Evolutionary conservation across 1,139 yeast genomes (phyloP).

Genomic region (Suhomyces terraborum): DNA sequence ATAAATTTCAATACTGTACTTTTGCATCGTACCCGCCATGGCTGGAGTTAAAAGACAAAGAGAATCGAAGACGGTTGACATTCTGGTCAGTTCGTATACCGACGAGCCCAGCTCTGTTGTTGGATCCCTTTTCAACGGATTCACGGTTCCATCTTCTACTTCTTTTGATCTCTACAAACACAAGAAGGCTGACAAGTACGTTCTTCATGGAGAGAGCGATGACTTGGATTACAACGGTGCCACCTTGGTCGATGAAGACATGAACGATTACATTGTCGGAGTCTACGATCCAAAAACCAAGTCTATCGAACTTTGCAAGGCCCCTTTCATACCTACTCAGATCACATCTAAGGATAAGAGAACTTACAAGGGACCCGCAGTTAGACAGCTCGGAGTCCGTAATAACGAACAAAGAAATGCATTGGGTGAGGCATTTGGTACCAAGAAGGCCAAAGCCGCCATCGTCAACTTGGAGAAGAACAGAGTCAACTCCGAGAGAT

Average conservation of each 20-base stretch:
- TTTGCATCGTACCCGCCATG: slow-evolving; percentile 13
- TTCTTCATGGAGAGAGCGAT: slow-evolving; percentile 78
- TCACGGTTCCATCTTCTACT: slow-evolving; percentile 59
- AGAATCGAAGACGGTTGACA: slow-evolving; percentile 31
- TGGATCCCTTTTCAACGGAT: slow-evolving; percentile 74
- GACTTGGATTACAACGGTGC: slow-evolving; percentile 73
- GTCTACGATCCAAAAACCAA: slow-evolving; percentile 64
- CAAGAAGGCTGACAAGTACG: slow-evolving; percentile 45
- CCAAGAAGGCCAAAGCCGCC: slow-evolving; percentile 92
- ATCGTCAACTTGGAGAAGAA: slow-evolving; percentile 79
- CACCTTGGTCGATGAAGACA: slow-evolving; percentile 41
- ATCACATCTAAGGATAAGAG: slow-evolving; percentile 58
- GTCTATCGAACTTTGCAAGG: slow-evolving; percentile 59
- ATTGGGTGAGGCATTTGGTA: slow-evolving; percentile 95
- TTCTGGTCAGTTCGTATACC: slow-evolving; percentile 31
- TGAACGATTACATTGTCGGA: slow-evolving; percentile 59
- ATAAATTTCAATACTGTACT: slow-evolving; percentile 7
- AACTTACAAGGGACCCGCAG: slow-evolving; percentile 57
- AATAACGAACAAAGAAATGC: slow-evolving; percentile 68
- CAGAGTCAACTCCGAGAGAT: slow-evolving; percentile 79
- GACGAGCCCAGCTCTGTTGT: slow-evolving; percentile 44
- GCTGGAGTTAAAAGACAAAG: slow-evolving; percentile 27
- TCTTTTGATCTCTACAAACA: slow-evolving; percentile 64
- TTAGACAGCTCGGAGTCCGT: slow-evolving; percentile 58
- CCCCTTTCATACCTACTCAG: slow-evolving; percentile 58